Conservation (phyloP, 2,329 filamentous ascomycete species). For the Nothophaeocryptopus gaeumannii region DNA sequence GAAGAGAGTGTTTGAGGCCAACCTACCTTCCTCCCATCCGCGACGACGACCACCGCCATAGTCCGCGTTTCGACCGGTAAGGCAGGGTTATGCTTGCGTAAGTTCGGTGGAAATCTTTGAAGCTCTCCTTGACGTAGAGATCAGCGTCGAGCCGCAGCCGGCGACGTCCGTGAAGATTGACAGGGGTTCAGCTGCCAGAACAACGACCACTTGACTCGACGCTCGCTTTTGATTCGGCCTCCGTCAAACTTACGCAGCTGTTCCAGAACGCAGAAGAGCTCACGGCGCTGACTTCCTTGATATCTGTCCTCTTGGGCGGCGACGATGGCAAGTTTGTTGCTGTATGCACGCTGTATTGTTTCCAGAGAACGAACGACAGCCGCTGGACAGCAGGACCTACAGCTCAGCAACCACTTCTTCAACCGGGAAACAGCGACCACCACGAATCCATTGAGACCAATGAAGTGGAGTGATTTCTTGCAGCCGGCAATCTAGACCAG, state of each 20-base stretch:
- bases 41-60: background rate
- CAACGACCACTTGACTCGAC: background rate
- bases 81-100: conserved; percentile 1
- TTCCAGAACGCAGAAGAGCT: too few relatives aligned
- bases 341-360: too few relatives aligned
- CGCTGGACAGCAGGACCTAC: too few relatives aligned
- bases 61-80: conserved; percentile 5
- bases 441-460: too few relatives aligned
- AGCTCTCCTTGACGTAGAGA: background rate
- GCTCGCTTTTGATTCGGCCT: background rate
- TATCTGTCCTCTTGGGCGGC: too few relatives aligned
- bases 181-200: background rate
- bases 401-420: too few relatives aligned
- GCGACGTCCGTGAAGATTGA: background rate
- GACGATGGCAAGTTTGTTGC: too few relatives aligned
- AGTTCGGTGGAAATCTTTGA: background rate
- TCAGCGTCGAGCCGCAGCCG: conserved; percentile 2
- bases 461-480: too few relatives aligned
- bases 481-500: too few relatives aligned
- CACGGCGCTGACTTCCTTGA: too few relatives aligned
- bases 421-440: too few relatives aligned
- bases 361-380: too few relatives aligned
- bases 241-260: background rate
- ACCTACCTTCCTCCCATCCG: background rate
- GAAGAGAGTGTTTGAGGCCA: background rate